Percentiles rank a stretch among this genome's conserved stretches.
Evolutionary conservation across 257 asterid species (phyloP).

Genomic region (Leonotis leonurus): DNA sequence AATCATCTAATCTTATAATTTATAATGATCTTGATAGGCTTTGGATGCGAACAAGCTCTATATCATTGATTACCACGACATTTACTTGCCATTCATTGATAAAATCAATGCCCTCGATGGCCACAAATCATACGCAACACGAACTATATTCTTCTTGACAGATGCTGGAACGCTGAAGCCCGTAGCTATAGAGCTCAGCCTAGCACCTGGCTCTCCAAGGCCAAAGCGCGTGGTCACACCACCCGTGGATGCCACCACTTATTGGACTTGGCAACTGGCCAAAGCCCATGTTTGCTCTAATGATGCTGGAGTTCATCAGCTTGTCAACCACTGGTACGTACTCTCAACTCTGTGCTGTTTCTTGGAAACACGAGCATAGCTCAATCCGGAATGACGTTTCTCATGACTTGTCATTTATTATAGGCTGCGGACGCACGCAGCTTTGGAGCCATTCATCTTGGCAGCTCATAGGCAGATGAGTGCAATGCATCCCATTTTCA

Average conservation of each 20-base stretch:
- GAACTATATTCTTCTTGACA: constrained; percentile 68
- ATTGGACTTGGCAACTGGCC: constrained; percentile 88
- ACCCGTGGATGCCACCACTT: constrained; percentile 61
- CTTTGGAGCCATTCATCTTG: constrained; percentile 80
- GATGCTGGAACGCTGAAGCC: constrained; percentile 77
- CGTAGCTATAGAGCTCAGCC: constrained; percentile 81
- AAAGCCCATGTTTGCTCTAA: constrained; percentile 92
- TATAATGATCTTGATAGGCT: constrained; percentile 43
- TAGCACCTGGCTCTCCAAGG: constrained; percentile 45
- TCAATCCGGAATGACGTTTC: neutral
- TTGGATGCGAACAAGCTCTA: constrained; percentile 61
- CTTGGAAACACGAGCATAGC: neutral
- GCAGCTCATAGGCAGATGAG: constrained; percentile 95
- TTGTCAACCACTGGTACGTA: constrained; percentile 87
- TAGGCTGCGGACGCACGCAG: constrained; percentile 93
- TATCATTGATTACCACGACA: constrained; percentile 76
- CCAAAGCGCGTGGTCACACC: constrained; percentile 74
- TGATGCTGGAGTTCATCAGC: constrained; percentile 99
- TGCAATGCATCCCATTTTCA: constrained; percentile 88
- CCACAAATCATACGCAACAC: constrained; percentile 81
- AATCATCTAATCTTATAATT: neutral
- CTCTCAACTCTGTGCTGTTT: too few species aligned
- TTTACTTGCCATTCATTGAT: constrained; percentile 77
- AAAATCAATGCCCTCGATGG: constrained; percentile 81
- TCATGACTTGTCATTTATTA: neutral